These are phyloP conservation scores for Collybia mongolica DNA, from an alignment of 768 basidiomycete species.

Conservation along the genomic window DNA sequence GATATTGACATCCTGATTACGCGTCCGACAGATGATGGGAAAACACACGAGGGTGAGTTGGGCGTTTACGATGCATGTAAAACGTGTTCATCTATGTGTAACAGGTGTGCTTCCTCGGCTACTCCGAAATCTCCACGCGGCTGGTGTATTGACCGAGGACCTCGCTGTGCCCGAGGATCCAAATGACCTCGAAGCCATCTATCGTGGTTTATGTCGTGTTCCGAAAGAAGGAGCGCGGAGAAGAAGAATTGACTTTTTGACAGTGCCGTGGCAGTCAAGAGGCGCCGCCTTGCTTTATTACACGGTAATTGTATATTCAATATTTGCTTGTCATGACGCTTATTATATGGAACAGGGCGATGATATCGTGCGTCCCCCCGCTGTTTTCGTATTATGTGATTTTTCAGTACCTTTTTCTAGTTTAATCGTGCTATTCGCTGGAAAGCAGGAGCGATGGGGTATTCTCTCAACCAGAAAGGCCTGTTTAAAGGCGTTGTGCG, in stretches of 20 bases:
- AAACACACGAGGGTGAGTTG: conserved; percentile 64
- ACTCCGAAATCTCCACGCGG: conserved; percentile 51
- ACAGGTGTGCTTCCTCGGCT: conserved; percentile 63
- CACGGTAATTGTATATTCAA: conserved; percentile 48
- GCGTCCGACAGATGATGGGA: conserved; percentile 67
- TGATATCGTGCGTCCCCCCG: conserved; percentile 66
- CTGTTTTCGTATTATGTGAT: conserved; percentile 1
- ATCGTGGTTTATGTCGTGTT: conserved; percentile 76
- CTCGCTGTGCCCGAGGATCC: conserved; percentile 69
- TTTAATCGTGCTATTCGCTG: conserved; percentile 89
- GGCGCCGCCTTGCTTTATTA: conserved; percentile 93
- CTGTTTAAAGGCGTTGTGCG: conserved; percentile 72
- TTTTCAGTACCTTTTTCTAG: conserved; percentile 35
- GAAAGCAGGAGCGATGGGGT: conserved; percentile 80
- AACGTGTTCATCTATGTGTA: neutral
- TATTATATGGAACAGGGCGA: conserved; percentile 58
- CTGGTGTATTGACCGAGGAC: conserved; percentile 77
- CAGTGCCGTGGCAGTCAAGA: conserved; percentile 73
- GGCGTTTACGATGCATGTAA: neutral
- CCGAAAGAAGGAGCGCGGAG: conserved; percentile 43
- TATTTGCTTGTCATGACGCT: neutral
- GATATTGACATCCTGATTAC: conserved; percentile 93
- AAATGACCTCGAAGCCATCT: conserved; percentile 68
- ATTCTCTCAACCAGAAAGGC: conserved; percentile 86
- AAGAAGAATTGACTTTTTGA: conserved; percentile 85